Evolutionary conservation across 2,329 filamentous ascomycete genomes (phyloP).

Genomic region (Alternaria sp.): DNA sequence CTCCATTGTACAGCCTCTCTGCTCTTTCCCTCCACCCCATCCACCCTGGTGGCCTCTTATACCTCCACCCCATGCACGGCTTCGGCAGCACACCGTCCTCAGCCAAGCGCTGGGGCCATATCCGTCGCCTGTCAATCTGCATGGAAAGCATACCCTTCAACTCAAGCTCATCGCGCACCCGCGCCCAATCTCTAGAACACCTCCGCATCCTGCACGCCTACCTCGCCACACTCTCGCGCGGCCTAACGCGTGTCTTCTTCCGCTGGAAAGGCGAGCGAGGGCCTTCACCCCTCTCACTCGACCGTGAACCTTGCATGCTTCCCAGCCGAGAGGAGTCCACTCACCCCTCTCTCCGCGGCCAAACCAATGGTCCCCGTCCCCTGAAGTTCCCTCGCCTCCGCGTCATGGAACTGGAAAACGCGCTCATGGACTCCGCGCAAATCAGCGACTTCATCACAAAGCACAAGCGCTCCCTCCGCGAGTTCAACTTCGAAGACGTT

Average conservation of each 20-base stretch:
- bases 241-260: constrained; percentile 75
- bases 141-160: constrained; percentile 73
- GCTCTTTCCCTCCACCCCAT: constrained; percentile 76
- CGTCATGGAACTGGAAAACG: constrained; percentile 75
- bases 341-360: constrained; percentile 41
- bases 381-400: constrained; percentile 71
- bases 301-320: constrained; percentile 73
- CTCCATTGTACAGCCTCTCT: constrained; percentile 68
- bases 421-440: constrained; percentile 73
- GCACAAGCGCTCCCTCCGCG: constrained; percentile 72
- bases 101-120: constrained; percentile 76
- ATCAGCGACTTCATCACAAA: constrained; percentile 71
- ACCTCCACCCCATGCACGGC: constrained; percentile 75
- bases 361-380: constrained; percentile 49
- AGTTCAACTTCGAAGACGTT: constrained; percentile 83
- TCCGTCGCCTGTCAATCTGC: constrained; percentile 73
- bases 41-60: constrained; percentile 77
- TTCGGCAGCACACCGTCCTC: constrained; percentile 78
- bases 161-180: constrained; percentile 60
- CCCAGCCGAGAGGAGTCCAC: constrained; percentile 50
- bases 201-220: constrained; percentile 75
- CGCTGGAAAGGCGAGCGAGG: constrained; percentile 77
- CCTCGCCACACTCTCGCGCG: constrained; percentile 71
- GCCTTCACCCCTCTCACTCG: constrained; percentile 74
- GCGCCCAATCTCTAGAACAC: constrained; percentile 69